These are phyloP conservation scores for Irpex sp. DNA, from an alignment of 1,284 basidiomycete genomes.

Conservation along the genomic window DNA sequence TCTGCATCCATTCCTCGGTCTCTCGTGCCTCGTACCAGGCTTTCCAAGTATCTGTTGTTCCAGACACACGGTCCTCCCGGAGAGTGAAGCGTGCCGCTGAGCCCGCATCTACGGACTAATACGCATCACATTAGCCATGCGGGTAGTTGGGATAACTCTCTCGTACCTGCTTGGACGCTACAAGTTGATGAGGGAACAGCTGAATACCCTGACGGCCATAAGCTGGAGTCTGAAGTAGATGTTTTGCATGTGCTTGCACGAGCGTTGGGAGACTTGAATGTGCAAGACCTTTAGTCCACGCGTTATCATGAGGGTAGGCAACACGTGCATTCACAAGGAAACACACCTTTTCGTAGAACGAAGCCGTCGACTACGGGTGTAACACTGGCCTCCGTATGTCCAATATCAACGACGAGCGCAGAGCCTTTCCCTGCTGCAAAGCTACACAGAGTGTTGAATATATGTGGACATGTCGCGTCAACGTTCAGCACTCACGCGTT, in stretches of 20 bases:
- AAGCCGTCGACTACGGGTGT: conserved; percentile 98
- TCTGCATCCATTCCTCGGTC: conserved; percentile 93
- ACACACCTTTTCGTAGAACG: conserved; percentile 89
- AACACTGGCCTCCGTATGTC: conserved; percentile 84
- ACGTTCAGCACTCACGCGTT: conserved; percentile 69
- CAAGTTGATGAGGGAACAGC: conserved; percentile 82
- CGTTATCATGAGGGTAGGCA: not conserved
- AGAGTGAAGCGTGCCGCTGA: conserved; percentile 61
- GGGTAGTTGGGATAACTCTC: conserved; percentile 2
- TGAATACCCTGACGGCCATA: conserved; percentile 53
- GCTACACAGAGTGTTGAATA: conserved; percentile 33
- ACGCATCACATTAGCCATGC: not conserved
- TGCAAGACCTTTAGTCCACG: conserved; percentile 50
- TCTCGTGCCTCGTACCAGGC: conserved; percentile 82
- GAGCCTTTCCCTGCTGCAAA: conserved; percentile 97
- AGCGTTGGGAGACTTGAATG: conserved; percentile 74
- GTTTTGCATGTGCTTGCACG: conserved; percentile 70
- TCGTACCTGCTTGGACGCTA: conserved; percentile 70
- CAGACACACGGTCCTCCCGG: conserved; percentile 70
- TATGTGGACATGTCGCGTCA: not conserved
- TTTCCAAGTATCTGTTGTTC: conserved; percentile 78
- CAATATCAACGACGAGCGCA: conserved; percentile 92
- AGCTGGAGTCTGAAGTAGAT: conserved; percentile 51
- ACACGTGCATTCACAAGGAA: not conserved
- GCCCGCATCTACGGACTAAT: conserved; percentile 60